Conservation (phyloP, 805 yeast genomes). For the Scheffersomyces ergatensis region DNA sequence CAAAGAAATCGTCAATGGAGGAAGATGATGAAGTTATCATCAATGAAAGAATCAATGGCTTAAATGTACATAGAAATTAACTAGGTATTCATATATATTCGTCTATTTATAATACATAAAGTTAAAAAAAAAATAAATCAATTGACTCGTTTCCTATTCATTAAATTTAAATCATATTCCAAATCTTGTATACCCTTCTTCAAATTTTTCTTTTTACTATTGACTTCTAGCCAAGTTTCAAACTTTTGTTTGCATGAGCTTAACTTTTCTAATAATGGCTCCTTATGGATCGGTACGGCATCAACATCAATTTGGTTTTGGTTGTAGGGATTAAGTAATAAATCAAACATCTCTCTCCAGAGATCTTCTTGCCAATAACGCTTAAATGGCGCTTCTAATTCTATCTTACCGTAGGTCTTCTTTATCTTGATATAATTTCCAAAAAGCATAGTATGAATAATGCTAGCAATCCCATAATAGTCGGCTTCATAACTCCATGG, state of each 20-base stretch:
- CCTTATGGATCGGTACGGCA: conserved; percentile 11
- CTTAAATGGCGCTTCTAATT: conserved; percentile 49
- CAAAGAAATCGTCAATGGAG: conserved; percentile 23
- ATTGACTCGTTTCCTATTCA: conserved; percentile 8
- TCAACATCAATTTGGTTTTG: not conserved
- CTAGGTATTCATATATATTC: too few relatives aligned
- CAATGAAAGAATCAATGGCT: conserved; percentile 34
- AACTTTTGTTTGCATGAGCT: conserved; percentile 29
- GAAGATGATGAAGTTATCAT: conserved; percentile 49
- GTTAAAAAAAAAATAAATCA: not conserved
- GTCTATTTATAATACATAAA: not conserved
- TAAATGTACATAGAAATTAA: too few relatives aligned
- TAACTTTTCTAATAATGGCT: conserved; percentile 43
- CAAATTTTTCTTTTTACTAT: conserved; percentile 19
- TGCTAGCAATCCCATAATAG: conserved; percentile 77
- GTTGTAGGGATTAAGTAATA: conserved; percentile 57
- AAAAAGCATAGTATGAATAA: conserved; percentile 70
- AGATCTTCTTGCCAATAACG: conserved; percentile 73
- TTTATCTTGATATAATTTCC: conserved; percentile 58
- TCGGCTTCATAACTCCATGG: conserved; percentile 83
- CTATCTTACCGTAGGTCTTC: conserved; percentile 20
- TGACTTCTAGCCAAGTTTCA: conserved; percentile 40
- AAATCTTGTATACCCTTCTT: conserved; percentile 30
- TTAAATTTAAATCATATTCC: conserved; percentile 24
- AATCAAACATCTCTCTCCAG: conserved; percentile 68